Base-by-base conservation (phyloP, 1,284 basidiomycete genomes). In the Cutaneotrichosporon mucoides region DNA sequence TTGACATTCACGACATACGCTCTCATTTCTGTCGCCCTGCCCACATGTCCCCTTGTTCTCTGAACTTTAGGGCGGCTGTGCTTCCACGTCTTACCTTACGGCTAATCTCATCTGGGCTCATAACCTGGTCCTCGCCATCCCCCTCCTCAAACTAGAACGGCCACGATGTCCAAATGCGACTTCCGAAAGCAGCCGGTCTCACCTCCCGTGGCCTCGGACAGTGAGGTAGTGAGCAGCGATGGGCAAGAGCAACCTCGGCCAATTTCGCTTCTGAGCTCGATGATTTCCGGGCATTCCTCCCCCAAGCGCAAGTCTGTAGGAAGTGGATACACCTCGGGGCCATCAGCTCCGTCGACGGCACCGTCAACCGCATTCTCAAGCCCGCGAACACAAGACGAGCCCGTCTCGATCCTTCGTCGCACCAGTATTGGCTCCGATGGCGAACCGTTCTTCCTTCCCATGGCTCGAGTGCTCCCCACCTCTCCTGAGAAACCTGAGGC, bases 321-420 rank as follows among this genome's bases (percentile, higher is more conserved):
- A 35, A 49, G 13, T 15, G 48, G 42, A 7, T 54, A 61, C 53
- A 48, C 50, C 4, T 56, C 61, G n/a, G 55, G 47, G 15, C 47
- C 61, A 6, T 67, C 67, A 2, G 57, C 61, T 4, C 62, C 62
- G 3, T 69, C 69, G 0, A 67, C 69, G 2, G 57, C 66, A 4
- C 68, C 72, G 7, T 69, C 67, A 9, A 71, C 72, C 0, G 65
- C 72, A 0, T 51, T 73, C 34, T 70, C 68, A 5, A 70, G 68
- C 24, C 72, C 71, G 1, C 36, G 53, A 16, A 47, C 47, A 10
- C 43, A 50, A 24, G 58, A 51, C n/a, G 57, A 62, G 40, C 65
- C 67, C 0, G 53, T 64, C 13, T 69, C 70, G 2, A 72, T 71
- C n/a, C 56, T 72, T 4, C 59, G 72, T 9, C 64, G 69, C 2